Base-by-base conservation (phyloP, 495 filamentous ascomycete species). In the Hypoxylon lenormandii region DNA sequence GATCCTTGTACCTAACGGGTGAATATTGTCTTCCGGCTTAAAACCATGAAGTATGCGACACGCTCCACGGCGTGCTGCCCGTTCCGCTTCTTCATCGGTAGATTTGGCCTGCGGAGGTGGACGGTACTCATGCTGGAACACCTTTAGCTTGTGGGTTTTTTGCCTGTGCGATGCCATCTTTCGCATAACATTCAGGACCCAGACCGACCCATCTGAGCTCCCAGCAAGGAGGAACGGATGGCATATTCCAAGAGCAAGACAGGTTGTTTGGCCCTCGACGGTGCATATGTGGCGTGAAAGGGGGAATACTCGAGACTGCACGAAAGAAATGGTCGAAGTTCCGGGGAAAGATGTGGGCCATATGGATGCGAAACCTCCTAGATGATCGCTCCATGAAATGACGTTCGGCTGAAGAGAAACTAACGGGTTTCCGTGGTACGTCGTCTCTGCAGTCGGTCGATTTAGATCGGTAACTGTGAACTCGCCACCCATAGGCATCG, bases 1-100 rank as follows among this genome's bases (percentile, higher is more conserved):
- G 74, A 89, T 84, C 18, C 88, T 89, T 43, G 79, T 81, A 72
- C 86, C 66, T 5, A 73, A 85, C 62, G 87, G 87, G 74, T 93
- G 91, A 54, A 86, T 88, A 64, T 87, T 87, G 49, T 86, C 79
- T 84, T 84, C 80, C 0, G 79, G 77, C 5, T 74, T 48, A 46
- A 78, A 83, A 1, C 81, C 80, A 48, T 83, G 78, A 15, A 83
- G 56, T 26, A 84, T 76, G 19, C 81, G 89, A 86, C 75, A 88
- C 83, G 79, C 88, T 84, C 73, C 90, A 87, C 71, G 89, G 78
- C 69, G 80, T 83, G 42, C 80, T 78, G 1, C 82, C 85, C 64
- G 71, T 53, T 51, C 67, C 51, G 22, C 62, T n/a, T 26, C 66
- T 45, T 38, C 61, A 43, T 58, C 61, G 62, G 1, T 53, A 33